Percentiles rank a stretch among this genome's conserved stretches.
Conservation (phyloP, 768 basidiomycete species). For the Kwoniella sp. region DNA sequence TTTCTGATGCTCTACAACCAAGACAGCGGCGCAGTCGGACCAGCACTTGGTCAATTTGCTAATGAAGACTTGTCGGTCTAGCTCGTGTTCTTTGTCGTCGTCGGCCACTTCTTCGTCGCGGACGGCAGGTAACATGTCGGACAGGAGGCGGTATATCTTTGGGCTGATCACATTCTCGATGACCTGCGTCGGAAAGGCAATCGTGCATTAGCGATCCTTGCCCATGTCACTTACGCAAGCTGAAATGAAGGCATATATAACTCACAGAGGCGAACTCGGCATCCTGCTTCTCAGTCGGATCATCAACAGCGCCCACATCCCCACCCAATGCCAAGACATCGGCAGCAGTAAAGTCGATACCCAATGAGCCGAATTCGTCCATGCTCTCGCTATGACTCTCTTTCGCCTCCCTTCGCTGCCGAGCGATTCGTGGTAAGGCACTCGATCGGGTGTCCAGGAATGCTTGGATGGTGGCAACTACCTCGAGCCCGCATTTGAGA, state of each 20-base stretch:
- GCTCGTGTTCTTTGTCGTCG: constrained; percentile 31
- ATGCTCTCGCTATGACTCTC: constrained; percentile 71
- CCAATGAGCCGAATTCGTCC: constrained; percentile 68
- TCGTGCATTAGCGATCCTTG: background rate
- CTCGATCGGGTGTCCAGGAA: constrained; percentile 66
- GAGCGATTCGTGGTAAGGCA: constrained; percentile 60
- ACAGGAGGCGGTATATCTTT: constrained; percentile 64
- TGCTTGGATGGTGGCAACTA: constrained; percentile 65
- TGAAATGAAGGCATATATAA: background rate
- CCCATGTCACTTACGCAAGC: constrained; percentile 58
- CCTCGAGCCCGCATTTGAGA: constrained; percentile 62
- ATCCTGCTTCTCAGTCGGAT: constrained; percentile 59
- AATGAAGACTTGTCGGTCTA: constrained; percentile 56
- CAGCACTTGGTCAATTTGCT: constrained; percentile 71
- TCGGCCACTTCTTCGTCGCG: constrained; percentile 23
- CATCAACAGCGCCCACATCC: constrained; percentile 52
- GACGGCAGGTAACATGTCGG: constrained; percentile 59
- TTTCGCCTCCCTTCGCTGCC: constrained; percentile 43
- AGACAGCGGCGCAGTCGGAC: constrained; percentile 69
- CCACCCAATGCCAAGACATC: constrained; percentile 64
- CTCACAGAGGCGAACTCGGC: constrained; percentile 57
- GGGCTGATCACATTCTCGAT: constrained; percentile 62
- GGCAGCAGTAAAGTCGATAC: constrained; percentile 68
- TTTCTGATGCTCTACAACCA: constrained; percentile 60
- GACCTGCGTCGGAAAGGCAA: constrained; percentile 57